Percentiles rank a stretch among this genome's conserved stretches.
Evolutionary conservation across 169 alveolate genomes (phyloP).

Genomic region (Plasmodium cynomolgi): DNA sequence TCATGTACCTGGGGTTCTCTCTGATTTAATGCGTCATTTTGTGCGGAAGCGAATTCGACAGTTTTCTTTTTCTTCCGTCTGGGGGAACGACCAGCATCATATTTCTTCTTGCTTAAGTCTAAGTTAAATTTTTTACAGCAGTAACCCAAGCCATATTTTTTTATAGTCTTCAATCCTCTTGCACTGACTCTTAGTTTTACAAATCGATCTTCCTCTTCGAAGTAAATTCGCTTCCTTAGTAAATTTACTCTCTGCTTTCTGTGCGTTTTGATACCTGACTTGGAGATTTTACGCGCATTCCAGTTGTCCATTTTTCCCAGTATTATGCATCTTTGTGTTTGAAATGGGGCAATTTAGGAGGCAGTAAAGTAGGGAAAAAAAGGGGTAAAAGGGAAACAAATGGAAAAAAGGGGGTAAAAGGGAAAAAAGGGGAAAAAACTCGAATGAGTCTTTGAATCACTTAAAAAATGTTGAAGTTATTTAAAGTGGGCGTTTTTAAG

Average conservation of each 20-base stretch:
- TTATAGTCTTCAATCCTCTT: conserved; percentile 88
- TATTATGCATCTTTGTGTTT: conserved; percentile 84
- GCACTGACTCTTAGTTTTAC: conserved; percentile 85
- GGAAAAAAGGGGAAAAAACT: background rate
- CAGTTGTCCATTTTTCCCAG: conserved; percentile 91
- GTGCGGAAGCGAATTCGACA: background rate
- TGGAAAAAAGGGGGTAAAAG: too few species aligned
- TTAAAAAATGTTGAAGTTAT: background rate
- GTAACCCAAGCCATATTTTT: conserved; percentile 86
- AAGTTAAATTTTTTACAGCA: conserved; percentile 87
- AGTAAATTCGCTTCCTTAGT: conserved; percentile 87
- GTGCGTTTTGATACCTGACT: conserved; percentile 84
- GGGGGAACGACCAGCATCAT: conserved; percentile 87
- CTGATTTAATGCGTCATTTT: background rate
- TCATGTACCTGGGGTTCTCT: background rate
- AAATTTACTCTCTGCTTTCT: conserved; percentile 85
- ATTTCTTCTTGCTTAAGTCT: conserved; percentile 83
- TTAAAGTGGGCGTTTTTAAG: background rate
- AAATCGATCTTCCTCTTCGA: conserved; percentile 81
- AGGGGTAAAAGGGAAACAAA: background rate
- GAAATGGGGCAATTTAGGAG: background rate
- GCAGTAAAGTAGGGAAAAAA: background rate
- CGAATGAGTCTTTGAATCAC: background rate
- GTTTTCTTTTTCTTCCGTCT: conserved; percentile 40
- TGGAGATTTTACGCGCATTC: conserved; percentile 85